phyloP scores from a whole-genome alignment of 2,329 filamentous ascomycete genomes.

The Cladosporium phlei region DNA sequence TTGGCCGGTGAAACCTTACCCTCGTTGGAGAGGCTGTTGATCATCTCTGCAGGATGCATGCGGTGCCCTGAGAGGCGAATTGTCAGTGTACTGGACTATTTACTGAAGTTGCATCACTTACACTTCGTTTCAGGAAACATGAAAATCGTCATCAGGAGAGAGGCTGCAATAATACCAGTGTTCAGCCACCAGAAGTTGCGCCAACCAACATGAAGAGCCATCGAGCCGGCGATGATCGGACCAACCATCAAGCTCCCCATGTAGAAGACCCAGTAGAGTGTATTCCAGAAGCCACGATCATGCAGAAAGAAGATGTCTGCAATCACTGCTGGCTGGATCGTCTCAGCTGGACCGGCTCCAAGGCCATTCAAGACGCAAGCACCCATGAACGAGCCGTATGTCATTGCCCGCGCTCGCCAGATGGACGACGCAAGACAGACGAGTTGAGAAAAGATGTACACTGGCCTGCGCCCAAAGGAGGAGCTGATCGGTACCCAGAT shows the following conservation, averaged over 20 bases:
- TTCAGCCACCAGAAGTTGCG: constrained; percentile 65
- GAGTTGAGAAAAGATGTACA: constrained; percentile 49
- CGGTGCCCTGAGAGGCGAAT: constrained; percentile 36
- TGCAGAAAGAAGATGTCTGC: constrained; percentile 60
- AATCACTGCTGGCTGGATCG: constrained; percentile 58
- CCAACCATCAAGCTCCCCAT: constrained; percentile 59
- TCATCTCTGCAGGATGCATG: constrained; percentile 30
- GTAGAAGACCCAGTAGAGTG: constrained; percentile 58
- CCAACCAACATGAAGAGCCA: constrained; percentile 57
- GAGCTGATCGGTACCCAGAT: constrained; percentile 55
- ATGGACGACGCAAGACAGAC: constrained; percentile 51
- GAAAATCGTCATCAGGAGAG: constrained; percentile 51
- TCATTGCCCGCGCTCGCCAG: constrained; percentile 55
- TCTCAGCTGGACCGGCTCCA: constrained; percentile 59
- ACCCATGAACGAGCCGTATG: constrained; percentile 61
- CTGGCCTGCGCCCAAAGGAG: constrained; percentile 52
- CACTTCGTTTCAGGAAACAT: constrained; percentile 62
- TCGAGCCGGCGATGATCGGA: constrained; percentile 54
- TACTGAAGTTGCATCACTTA: neutral
- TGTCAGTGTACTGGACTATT: neutral
- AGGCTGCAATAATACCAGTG: constrained; percentile 49
- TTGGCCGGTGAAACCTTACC: constrained; percentile 12
- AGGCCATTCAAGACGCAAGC: constrained; percentile 57
- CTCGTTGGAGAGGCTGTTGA: constrained; percentile 5
- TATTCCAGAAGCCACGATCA: constrained; percentile 59